These are phyloP conservation scores for Fusarium oxysporum DNA, from an alignment of 2,329 filamentous ascomycete genomes.

Conservation along the genomic window DNA sequence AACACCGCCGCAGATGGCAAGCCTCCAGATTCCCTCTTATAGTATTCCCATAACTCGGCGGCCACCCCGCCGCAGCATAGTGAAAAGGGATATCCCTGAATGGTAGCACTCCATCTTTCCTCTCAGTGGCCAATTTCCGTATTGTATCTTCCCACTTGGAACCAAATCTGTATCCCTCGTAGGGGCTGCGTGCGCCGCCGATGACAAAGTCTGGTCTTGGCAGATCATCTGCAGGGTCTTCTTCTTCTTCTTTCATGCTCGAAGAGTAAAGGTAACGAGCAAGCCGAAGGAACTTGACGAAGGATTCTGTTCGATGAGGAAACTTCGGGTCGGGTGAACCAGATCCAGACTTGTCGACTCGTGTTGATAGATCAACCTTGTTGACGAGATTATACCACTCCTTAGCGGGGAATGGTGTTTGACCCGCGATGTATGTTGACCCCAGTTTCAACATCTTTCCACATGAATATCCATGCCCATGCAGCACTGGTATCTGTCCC, in stretches of 20 bases:
- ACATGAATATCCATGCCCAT: neutral
- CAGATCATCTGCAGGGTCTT: too few species aligned
- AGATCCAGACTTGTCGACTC: neutral
- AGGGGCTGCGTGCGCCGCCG: neutral
- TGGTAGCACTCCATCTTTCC: neutral
- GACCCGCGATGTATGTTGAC: neutral
- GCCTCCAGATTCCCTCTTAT: neutral
- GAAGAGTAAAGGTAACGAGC: neutral
- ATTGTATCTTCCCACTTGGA: neutral
- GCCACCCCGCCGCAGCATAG: neutral
- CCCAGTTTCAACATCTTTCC: neutral
- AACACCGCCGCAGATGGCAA: neutral
- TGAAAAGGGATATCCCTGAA: neutral
- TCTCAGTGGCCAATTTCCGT: neutral
- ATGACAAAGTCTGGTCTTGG: neutral
- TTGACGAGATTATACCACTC: neutral
- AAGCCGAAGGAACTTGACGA: neutral
- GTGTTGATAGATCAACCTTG: neutral
- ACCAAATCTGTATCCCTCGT: neutral
- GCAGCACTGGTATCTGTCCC: neutral
- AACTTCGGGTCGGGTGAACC: fast-evolving
- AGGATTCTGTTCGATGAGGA: neutral
- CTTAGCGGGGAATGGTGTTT: neutral
- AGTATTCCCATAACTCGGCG: neutral
- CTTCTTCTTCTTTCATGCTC: neutral